Percentiles rank a stretch among this genome's conserved stretches.
Evolutionary conservation across 805 yeast genomes (phyloP).

Genomic region (Teunomyces aglyptinius): DNA sequence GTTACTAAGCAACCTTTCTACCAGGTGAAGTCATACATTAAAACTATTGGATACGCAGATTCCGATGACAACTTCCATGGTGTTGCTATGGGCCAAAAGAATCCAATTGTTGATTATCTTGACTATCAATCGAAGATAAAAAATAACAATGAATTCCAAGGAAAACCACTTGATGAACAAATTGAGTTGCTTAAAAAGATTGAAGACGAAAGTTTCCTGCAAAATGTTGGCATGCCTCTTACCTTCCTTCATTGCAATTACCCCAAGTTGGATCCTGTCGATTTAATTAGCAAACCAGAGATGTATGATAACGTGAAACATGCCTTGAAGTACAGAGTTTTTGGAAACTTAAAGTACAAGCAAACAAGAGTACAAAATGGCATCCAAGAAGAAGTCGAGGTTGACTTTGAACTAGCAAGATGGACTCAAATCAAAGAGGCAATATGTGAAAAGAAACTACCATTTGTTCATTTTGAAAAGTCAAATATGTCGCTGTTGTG

Average conservation of each 20-base stretch:
- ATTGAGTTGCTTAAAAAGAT: slow-evolving; percentile 20
- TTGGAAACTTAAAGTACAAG: slow-evolving; percentile 21
- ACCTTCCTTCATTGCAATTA: slow-evolving; percentile 36
- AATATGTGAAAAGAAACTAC: slow-evolving; percentile 24
- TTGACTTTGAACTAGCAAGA: slow-evolving; percentile 31
- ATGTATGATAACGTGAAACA: slow-evolving; percentile 24
- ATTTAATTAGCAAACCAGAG: slow-evolving; percentile 20
- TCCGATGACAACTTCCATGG: slow-evolving; percentile 26
- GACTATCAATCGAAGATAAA: slow-evolving; percentile 6
- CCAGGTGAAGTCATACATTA: slow-evolving; percentile 40
- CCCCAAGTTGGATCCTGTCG: slow-evolving; percentile 35
- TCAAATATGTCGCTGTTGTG: slow-evolving; percentile 23
- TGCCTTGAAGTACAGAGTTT: slow-evolving; percentile 27
- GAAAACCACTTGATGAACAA: slow-evolving; percentile 21
- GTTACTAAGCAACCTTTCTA: slow-evolving; percentile 13
- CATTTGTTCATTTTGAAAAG: slow-evolving; percentile 24
- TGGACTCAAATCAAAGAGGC: slow-evolving; percentile 28
- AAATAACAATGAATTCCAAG: slow-evolving; percentile 5
- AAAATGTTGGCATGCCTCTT: slow-evolving; percentile 18
- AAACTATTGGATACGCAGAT: slow-evolving; percentile 30
- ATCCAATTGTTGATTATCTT: slow-evolving; percentile 12
- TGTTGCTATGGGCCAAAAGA: slow-evolving; percentile 24
- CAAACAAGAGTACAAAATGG: slow-evolving; percentile 4
- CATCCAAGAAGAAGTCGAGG: slow-evolving; percentile 5
- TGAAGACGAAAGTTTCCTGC: slow-evolving; percentile 16